Evolutionary conservation across 2,329 filamentous ascomycete genomes (phyloP).

Genomic region (Sphaerulina populicola): DNA sequence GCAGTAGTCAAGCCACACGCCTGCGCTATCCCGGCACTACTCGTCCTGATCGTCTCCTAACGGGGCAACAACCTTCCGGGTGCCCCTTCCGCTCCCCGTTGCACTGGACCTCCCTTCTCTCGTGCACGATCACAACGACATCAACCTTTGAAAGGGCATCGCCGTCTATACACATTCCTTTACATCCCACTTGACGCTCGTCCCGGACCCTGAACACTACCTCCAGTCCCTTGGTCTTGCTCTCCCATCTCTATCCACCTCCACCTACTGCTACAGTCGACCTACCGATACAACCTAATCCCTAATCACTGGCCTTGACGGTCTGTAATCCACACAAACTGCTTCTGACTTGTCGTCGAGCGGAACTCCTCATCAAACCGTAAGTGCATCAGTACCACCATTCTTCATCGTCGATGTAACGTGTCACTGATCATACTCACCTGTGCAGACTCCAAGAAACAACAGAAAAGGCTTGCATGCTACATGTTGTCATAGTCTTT

Average conservation of each 20-base stretch:
- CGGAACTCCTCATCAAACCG: slow-evolving; percentile 1
- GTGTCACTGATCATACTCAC: neutral
- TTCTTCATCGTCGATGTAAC: neutral
- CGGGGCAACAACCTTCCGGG: slow-evolving; percentile 27
- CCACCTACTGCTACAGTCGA: slow-evolving; percentile 14
- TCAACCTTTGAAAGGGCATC: slow-evolving; percentile 21
- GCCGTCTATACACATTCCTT: slow-evolving; percentile 29
- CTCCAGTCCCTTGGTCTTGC: slow-evolving; percentile 13
- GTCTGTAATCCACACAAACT: slow-evolving; percentile 8
- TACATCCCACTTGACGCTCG: slow-evolving; percentile 30
- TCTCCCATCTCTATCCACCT: slow-evolving; percentile 20
- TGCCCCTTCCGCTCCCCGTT: slow-evolving; percentile 27
- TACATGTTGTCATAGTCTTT: slow-evolving; percentile 25
- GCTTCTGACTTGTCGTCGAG: slow-evolving; percentile 2
- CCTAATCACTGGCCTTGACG: slow-evolving; percentile 21
- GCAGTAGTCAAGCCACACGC: slow-evolving; percentile 26
- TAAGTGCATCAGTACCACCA: slow-evolving; percentile 4
- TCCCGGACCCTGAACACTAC: slow-evolving; percentile 26
- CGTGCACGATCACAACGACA: slow-evolving; percentile 21
- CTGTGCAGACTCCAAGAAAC: neutral
- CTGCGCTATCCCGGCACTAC: slow-evolving; percentile 30
- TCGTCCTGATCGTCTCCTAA: slow-evolving; percentile 29
- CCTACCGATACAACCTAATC: slow-evolving; percentile 24
- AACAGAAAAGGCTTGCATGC: neutral
- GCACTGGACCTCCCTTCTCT: slow-evolving; percentile 25